Evolutionary conservation across 305 asterid genomes (phyloP), one percentile per base, ranked within the genome.

Genomic region (Plantago lanceolata): DNA sequence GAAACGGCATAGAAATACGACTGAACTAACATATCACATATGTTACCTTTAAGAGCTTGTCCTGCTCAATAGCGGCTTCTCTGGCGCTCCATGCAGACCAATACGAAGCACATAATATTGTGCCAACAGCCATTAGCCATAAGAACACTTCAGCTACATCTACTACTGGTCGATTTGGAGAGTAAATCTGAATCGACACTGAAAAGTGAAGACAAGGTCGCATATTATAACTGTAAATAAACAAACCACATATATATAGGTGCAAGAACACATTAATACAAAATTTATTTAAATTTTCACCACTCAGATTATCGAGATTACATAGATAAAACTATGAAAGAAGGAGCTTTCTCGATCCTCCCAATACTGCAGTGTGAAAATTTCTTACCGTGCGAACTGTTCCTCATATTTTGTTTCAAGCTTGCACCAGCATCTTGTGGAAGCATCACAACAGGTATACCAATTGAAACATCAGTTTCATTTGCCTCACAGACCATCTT

Each of bases 41-140:
- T 18, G 55, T 68, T 58, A 90, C 97, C 91, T 94, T 90, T 50
- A 88, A 68, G 67, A 83, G 86, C 77, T 88, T 94, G 68, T 90
- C 97, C 60, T 84, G 90, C 75, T 87, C 97, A 66, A 80, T 71
- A 64, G 93, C 93, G 61, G 92, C 89, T 79, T 94, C 93, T 73
- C 84, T 82, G 31, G 99, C 99, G 59, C 82, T 88, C 95, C 95
- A 88, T 12, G 99, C 96, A 18, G 99, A 94, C 99, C 99, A 94
- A 74, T 86, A 94, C 56, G 97, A 90, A 33, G 96, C 92, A 52
- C 94, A 87, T 67, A 88, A 71, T 69, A 94, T 84, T 60, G 97
- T 88, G 37, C 96, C 90, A 28, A 90, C 94, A 14, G 97, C 99
- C 97, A 94, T 94, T 57, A 94, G 84, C 99, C 99, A 94, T 67